Evolutionary conservation across 495 filamentous ascomycete genomes (phyloP).

Genomic region (Entonaema liquescens): DNA sequence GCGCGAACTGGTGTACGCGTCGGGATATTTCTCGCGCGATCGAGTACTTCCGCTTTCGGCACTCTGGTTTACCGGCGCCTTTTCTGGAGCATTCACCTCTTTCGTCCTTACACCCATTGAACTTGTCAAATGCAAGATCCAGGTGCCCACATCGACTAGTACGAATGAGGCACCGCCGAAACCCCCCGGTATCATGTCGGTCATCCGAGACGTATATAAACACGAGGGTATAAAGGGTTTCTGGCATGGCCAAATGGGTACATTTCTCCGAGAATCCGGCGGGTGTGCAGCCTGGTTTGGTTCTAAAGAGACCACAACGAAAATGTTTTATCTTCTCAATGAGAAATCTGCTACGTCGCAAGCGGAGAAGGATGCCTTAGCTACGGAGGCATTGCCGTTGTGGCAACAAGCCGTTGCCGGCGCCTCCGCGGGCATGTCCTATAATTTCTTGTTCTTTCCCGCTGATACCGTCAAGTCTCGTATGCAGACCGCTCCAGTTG

Average conservation of each 20-base stretch:
- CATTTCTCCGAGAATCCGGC: slow-evolving; percentile 91
- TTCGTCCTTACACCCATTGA: slow-evolving; percentile 94
- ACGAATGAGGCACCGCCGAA: slow-evolving; percentile 38
- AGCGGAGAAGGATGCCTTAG: slow-evolving; percentile 43
- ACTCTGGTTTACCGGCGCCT: slow-evolving; percentile 78
- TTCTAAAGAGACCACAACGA: slow-evolving; percentile 80
- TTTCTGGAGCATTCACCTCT: slow-evolving; percentile 89
- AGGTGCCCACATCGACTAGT: slow-evolving; percentile 65
- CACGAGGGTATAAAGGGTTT: slow-evolving; percentile 85
- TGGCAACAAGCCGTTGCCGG: slow-evolving; percentile 86
- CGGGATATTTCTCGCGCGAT: slow-evolving; percentile 61
- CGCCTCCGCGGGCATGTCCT: slow-evolving; percentile 90
- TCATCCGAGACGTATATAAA: slow-evolving; percentile 80
- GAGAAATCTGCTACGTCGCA: slow-evolving; percentile 44
- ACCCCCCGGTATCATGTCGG: slow-evolving; percentile 52
- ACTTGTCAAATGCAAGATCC: slow-evolving; percentile 98
- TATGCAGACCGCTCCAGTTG: slow-evolving; percentile 89
- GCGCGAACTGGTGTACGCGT: slow-evolving; percentile 63
- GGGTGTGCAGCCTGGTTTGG: slow-evolving; percentile 97
- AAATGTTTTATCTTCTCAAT: slow-evolving; percentile 65
- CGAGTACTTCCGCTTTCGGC: slow-evolving; percentile 72
- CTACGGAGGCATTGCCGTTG: slow-evolving; percentile 62
- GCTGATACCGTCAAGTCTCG: slow-evolving; percentile 96
- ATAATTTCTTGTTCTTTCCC: slow-evolving; percentile 96
- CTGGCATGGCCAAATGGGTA: slow-evolving; percentile 94